A percentile compares a stretch with the other conserved stretches of the same genome.
Conservation (phyloP, 2,329 filamentous ascomycete genomes). For the Gremmenia infestans region DNA sequence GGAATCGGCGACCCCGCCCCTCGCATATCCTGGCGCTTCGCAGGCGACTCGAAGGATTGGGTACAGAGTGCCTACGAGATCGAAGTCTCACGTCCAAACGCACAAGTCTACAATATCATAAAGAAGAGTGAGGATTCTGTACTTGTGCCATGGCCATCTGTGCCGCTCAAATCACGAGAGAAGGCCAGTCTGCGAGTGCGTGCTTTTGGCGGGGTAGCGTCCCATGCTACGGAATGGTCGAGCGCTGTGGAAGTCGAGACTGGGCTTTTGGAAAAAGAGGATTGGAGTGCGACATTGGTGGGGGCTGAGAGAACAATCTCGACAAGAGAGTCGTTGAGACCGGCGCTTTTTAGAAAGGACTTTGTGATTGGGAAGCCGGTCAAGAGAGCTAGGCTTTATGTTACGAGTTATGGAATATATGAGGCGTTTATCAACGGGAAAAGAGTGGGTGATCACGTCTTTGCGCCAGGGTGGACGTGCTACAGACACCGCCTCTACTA, state of each 20-base stretch:
- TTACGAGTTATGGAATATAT: conserved; percentile 34
- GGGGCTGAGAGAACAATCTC: conserved; percentile 14
- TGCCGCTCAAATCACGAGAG: conserved; percentile 28
- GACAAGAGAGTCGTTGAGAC: conserved; percentile 22
- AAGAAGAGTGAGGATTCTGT: conserved; percentile 31
- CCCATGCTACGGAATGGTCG: conserved; percentile 29
- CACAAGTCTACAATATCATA: conserved; percentile 2
- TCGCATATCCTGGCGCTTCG: conserved; percentile 44
- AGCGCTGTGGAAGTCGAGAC: conserved; percentile 29
- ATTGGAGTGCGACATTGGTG: conserved; percentile 31
- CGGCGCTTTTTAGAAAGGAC: conserved; percentile 33
- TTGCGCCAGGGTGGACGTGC: conserved; percentile 39
- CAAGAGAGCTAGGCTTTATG: conserved; percentile 30
- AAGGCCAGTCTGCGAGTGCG: conserved; percentile 28
- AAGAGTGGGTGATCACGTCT: conserved; percentile 26
- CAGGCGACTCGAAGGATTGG: conserved; percentile 37
- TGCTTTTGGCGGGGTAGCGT: conserved; percentile 19
- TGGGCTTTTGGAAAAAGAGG: conserved; percentile 29
- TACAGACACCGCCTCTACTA: conserved; percentile 48
- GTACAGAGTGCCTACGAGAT: conserved; percentile 41
- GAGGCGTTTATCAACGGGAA: conserved; percentile 34
- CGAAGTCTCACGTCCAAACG: conserved; percentile 33
- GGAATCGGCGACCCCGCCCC: conserved; percentile 41
- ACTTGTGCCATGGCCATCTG: conserved; percentile 41
- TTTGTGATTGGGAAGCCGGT: conserved; percentile 22